phyloP scores from a whole-genome alignment of 305 asterid species.

The Solanum hybrid region DNA sequence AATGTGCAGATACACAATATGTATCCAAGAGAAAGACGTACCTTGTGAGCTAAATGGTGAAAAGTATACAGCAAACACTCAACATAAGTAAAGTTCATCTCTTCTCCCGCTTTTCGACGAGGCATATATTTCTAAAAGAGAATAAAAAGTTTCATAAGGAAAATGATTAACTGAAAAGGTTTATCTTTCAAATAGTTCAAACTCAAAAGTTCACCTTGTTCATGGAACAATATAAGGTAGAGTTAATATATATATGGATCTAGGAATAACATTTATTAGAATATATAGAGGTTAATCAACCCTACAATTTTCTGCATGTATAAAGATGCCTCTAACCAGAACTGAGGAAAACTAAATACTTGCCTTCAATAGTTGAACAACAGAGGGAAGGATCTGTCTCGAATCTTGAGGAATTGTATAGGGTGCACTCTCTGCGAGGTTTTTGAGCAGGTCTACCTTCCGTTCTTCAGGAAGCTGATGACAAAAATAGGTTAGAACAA shows the following conservation, averaged over 20 bases:
- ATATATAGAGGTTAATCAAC: not conserved
- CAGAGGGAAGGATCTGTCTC: constrained; percentile 73
- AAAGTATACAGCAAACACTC: constrained; percentile 87
- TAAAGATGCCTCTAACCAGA: not conserved
- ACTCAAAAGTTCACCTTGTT: not conserved
- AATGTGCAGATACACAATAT: constrained; percentile 1
- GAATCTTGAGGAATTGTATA: constrained; percentile 77
- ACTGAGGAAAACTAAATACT: constrained; percentile 12
- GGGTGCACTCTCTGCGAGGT: constrained; percentile 90
- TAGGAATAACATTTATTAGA: not conserved
- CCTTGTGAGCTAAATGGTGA: constrained; percentile 90
- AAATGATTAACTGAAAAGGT: not conserved
- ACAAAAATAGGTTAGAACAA: constrained; percentile 12
- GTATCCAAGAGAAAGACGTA: constrained; percentile 16
- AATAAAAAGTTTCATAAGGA: constrained; percentile 3
- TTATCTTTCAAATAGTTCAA: not conserved
- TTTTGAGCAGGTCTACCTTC: constrained; percentile 85
- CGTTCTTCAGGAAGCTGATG: constrained; percentile 86
- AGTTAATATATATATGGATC: not conserved
- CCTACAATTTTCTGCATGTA: not conserved
- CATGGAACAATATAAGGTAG: not conserved
- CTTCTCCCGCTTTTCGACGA: constrained; percentile 72
- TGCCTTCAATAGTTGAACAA: constrained; percentile 76
- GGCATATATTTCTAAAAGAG: constrained; percentile 68
- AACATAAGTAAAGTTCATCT: constrained; percentile 78